Evolutionary conservation across 2,329 filamentous ascomycete species (phyloP).

Genomic region (Talaromyces sp.): DNA sequence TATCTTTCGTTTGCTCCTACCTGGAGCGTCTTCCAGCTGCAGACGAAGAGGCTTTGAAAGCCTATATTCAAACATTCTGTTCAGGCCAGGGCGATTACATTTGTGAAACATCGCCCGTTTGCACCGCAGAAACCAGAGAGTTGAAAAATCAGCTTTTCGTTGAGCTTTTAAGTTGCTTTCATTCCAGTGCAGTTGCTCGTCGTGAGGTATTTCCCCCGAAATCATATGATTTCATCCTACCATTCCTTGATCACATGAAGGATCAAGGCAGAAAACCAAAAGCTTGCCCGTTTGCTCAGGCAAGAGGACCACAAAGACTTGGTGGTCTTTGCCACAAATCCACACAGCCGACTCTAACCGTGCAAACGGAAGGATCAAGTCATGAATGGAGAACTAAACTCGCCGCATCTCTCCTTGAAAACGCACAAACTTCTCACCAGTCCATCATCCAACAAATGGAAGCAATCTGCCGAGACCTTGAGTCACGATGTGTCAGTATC

Average conservation of each 20-base stretch:
- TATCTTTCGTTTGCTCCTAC: background rate
- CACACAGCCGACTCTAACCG: background rate
- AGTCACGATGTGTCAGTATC: constrained; percentile 49
- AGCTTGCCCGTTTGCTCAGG: constrained; percentile 2
- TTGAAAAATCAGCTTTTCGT: constrained; percentile 3
- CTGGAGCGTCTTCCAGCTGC: background rate
- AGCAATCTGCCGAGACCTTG: constrained; percentile 52
- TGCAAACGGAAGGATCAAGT: constrained; percentile 17
- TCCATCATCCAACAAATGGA: constrained; percentile 45
- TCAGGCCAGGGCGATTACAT: background rate
- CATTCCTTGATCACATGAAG: constrained; percentile 17
- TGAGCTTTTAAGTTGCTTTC: background rate
- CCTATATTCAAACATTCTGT: constrained; percentile 1
- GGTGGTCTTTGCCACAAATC: constrained; percentile 13
- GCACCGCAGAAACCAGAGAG: background rate
- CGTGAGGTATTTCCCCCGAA: background rate
- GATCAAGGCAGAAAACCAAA: background rate
- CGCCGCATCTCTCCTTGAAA: constrained; percentile 37
- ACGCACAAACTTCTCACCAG: constrained; percentile 41
- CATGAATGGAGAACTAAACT: constrained; percentile 48
- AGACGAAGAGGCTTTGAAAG: background rate
- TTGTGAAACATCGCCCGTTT: background rate
- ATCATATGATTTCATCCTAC: constrained; percentile 14
- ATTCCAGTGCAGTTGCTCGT: background rate
- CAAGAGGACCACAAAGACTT: constrained; percentile 3